phyloP scores from a whole-genome alignment of 1,139 yeast species.

The Kodamaea sp. region DNA sequence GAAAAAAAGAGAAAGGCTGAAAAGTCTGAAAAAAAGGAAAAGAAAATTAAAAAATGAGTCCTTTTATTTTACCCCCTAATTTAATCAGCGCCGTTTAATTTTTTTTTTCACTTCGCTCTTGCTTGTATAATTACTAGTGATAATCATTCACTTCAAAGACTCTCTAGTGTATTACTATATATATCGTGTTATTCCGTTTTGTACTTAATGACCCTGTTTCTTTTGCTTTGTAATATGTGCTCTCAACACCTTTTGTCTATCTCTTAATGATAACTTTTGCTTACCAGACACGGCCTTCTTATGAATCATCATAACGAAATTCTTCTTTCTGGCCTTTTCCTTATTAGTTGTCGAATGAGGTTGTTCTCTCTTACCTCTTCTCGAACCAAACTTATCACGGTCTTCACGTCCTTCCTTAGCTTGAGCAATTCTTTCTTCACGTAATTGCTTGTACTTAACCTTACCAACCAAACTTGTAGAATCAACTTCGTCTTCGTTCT shows the following conservation, averaged over 20 bases:
- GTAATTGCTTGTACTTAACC: constrained; percentile 75
- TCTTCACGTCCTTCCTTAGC: constrained; percentile 92
- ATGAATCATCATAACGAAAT: constrained; percentile 97
- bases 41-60: constrained; percentile 11
- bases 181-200: background rate
- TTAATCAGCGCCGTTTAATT: background rate
- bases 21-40: constrained; percentile 14
- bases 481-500: constrained; percentile 83
- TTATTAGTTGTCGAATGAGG: constrained; percentile 89
- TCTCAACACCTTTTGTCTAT: constrained; percentile 78
- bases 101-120: background rate
- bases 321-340: constrained; percentile 97
- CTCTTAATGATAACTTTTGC: constrained; percentile 82
- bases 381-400: constrained; percentile 84
- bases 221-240: constrained; percentile 89
- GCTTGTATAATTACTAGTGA: background rate
- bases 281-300: constrained; percentile 93
- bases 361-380: constrained; percentile 74
- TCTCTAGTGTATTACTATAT: constrained; percentile 4
- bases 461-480: constrained; percentile 77
- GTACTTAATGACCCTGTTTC: constrained; percentile 61
- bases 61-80: background rate
- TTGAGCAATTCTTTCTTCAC: constrained; percentile 86
- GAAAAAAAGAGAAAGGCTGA: constrained; percentile 24
- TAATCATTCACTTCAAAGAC: background rate